Evolutionary conservation across 164 flowering plant species (phyloP).

Genomic region (Tetrastigma voinierianum): DNA sequence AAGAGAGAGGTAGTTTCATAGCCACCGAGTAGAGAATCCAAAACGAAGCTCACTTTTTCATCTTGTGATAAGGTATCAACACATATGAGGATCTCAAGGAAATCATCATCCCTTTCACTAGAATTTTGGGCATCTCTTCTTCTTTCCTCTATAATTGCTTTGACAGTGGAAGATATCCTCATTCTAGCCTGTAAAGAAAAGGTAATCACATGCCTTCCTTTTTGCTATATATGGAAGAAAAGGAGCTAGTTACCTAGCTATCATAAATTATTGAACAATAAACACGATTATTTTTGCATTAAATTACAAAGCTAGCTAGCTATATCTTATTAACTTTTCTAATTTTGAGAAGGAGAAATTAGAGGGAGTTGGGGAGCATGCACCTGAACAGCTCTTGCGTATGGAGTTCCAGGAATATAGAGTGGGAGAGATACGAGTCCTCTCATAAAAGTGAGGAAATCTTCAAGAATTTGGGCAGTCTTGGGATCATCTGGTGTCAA

Average conservation of each 20-base stretch:
- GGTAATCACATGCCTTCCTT: constrained; percentile 21
- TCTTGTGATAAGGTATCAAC: constrained; percentile 52
- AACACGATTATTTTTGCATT: background rate
- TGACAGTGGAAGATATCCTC: constrained; percentile 60
- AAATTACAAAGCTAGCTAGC: background rate
- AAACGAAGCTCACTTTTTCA: constrained; percentile 68
- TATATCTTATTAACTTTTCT: too few relatives aligned
- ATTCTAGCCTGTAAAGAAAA: constrained; percentile 63
- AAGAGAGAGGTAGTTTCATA: constrained; percentile 69
- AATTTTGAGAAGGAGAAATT: background rate
- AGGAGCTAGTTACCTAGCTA: background rate
- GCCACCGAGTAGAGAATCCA: constrained; percentile 68
- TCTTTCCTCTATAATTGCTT: constrained; percentile 57
- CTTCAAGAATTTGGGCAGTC: constrained; percentile 41
- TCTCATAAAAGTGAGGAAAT: constrained; percentile 60
- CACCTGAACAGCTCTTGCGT: constrained; percentile 53
- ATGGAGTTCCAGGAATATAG: constrained; percentile 57
- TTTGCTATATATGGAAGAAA: background rate
- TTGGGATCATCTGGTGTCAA: constrained; percentile 49
- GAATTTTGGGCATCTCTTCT: constrained; percentile 21
- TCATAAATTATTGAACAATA: background rate
- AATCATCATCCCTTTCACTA: constrained; percentile 45
- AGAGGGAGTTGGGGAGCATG: background rate
- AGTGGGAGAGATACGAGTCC: constrained; percentile 59
- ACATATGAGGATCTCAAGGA: constrained; percentile 52